Base-by-base conservation (phyloP, 2,329 filamentous ascomycete species). In the Monosporascus sp. region DNA sequence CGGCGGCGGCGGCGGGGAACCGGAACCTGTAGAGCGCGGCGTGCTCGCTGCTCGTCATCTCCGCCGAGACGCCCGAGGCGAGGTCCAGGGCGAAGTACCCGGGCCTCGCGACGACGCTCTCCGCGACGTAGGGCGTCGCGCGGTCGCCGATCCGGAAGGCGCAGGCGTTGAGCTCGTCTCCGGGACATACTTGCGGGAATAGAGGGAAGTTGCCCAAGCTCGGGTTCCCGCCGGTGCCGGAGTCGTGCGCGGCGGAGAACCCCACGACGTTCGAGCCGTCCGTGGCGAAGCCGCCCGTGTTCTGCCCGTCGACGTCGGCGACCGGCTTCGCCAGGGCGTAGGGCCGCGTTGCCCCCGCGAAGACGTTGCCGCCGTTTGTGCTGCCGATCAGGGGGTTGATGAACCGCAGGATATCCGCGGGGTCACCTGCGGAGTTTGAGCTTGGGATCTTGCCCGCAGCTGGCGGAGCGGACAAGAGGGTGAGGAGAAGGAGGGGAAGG, bases 21-120 rank as follows among this genome's bases (percentile, higher is more conserved):
- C 73, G 77, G 57, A 86, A 83, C 3, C 75, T 73, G 61, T 84
- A 85, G n/a, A 87, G 62, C 3, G 82, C 81, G 1, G 82, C 82
- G 52, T 78, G 81, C 44, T 84, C 81, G 1, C 81, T 77, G 3
- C 78, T 76, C 0, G 83, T 83, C 76, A 84, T 84, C 54, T 84
- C 78, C 0, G 79, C 77, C 27, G 72, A 72, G 37, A 86, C 72
- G 0, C 76, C 75, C 7, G 76, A 79, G 7, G 65, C 71, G 41
- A 86, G 65, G 1, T 73, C 74, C n/a, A 86, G 72, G 14, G 74
- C 71, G 61, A 86, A 86, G 54, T 83, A 81, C 2, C 82, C 82
- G 0, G 81, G 80, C 8, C 65, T 61, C 0, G 80, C 78, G 14
- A 72, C 66, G 1, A 77, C 72, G 2, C 72, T 77, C 11, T 73